Conservation (phyloP, 2,329 filamentous ascomycete species). For the Arachnomyces sp. region DNA sequence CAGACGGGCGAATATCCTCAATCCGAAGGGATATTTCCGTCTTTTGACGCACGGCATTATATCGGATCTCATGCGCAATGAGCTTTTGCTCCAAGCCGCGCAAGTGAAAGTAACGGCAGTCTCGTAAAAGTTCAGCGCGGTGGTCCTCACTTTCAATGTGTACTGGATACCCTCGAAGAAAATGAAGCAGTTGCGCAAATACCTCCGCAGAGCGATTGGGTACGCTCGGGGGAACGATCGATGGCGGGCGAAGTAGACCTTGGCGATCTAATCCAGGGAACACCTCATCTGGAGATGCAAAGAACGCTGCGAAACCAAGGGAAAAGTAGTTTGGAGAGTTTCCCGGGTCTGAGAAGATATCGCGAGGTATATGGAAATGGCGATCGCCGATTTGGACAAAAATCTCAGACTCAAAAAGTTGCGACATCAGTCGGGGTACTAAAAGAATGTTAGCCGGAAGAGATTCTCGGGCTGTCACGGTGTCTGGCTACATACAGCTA, state of each 20-base stretch:
- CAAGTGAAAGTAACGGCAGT: constrained; percentile 88
- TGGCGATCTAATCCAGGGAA: constrained; percentile 79
- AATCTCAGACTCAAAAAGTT: constrained; percentile 84
- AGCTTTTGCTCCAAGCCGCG: constrained; percentile 84
- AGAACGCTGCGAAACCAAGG: constrained; percentile 81
- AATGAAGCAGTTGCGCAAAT: constrained; percentile 72
- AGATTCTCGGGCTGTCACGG: not conserved
- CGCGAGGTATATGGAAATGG: constrained; percentile 82
- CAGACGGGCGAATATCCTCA: constrained; percentile 82
- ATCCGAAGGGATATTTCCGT: constrained; percentile 72
- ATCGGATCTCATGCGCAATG: constrained; percentile 66
- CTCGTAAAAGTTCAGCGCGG: constrained; percentile 66
- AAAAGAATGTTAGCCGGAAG: constrained; percentile 12
- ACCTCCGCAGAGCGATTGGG: constrained; percentile 73
- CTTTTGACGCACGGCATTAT: constrained; percentile 59
- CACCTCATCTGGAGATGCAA: constrained; percentile 66
- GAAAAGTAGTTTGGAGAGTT: constrained; percentile 96
- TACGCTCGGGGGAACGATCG: constrained; percentile 73
- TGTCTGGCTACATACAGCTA: constrained; percentile 50
- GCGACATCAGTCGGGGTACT: constrained; percentile 84
- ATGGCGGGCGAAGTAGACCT: constrained; percentile 73
- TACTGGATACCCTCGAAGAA: constrained; percentile 76
- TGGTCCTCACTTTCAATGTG: constrained; percentile 68
- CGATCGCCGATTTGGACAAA: constrained; percentile 83
- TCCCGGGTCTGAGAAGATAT: constrained; percentile 74